Conservation (phyloP, 768 basidiomycete species). For the Lactifluus pinguis region DNA sequence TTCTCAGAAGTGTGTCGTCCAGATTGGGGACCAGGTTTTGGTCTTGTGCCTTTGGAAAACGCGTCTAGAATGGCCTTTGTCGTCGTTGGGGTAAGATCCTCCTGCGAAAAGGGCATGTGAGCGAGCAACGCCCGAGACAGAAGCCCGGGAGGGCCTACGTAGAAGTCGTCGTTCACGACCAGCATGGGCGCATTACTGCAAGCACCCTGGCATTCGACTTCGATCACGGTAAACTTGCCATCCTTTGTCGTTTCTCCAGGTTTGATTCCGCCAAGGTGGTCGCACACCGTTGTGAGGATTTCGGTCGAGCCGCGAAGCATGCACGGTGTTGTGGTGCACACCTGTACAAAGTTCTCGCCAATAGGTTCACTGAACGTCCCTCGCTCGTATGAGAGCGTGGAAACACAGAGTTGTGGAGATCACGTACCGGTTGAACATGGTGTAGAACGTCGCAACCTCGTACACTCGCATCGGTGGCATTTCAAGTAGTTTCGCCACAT, state of each 20-base stretch:
- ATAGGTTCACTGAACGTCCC: conserved; percentile 68
- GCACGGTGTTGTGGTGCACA: conserved; percentile 98
- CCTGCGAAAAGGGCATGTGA: conserved; percentile 34
- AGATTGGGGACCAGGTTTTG: conserved; percentile 90
- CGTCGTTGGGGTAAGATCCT: conserved; percentile 71
- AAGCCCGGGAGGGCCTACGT: conserved; percentile 39
- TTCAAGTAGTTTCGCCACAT: conserved; percentile 85
- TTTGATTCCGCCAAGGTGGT: conserved; percentile 74
- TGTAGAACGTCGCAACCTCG: conserved; percentile 99
- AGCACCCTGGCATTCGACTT: conserved; percentile 98
- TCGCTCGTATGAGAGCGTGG: background rate
- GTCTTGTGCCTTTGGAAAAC: conserved; percentile 74
- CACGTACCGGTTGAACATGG: conserved; percentile 95
- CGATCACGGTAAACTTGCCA: conserved; percentile 93
- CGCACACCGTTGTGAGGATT: conserved; percentile 76
- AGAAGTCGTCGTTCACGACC: conserved; percentile 93
- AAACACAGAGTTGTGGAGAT: background rate
- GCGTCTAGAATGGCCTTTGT: conserved; percentile 75
- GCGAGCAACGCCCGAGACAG: conserved; percentile 15
- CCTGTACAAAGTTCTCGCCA: conserved; percentile 89
- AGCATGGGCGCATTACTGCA: conserved; percentile 99
- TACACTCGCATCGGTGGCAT: conserved; percentile 99
- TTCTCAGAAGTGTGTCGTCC: conserved; percentile 86
- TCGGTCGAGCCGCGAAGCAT: conserved; percentile 90
- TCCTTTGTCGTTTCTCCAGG: conserved; percentile 92